Percentiles rank a stretch among this genome's conserved stretches.
Conservation (phyloP, 2,329 filamentous ascomycete genomes). For the Fusarium pseudocircinatum region DNA sequence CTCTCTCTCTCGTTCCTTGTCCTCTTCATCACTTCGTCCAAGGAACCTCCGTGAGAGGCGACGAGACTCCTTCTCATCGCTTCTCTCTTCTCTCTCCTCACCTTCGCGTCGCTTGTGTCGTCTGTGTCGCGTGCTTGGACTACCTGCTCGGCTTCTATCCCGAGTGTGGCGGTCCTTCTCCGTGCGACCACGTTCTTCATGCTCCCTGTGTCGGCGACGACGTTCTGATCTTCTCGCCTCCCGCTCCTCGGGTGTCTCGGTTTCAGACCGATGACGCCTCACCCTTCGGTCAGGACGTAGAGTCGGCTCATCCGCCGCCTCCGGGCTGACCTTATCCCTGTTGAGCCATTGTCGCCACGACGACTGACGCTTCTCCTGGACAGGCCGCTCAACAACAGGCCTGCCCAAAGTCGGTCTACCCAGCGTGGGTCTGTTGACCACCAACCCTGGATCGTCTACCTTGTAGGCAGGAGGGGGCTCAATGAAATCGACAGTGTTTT, state of each 20-base stretch:
- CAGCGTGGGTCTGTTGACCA: slow-evolving; percentile 19
- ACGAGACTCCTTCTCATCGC: slow-evolving; percentile 17
- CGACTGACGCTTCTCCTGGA: slow-evolving; percentile 24
- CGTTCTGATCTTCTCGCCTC: slow-evolving; percentile 21
- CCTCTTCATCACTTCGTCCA: slow-evolving; percentile 5
- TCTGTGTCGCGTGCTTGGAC: slow-evolving; percentile 9
- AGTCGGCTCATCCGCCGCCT: slow-evolving; percentile 7
- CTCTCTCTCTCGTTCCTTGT: neutral
- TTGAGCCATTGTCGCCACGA: slow-evolving; percentile 24
- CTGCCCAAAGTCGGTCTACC: slow-evolving; percentile 23
- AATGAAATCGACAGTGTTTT: slow-evolving; percentile 24
- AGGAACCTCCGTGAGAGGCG: slow-evolving; percentile 7
- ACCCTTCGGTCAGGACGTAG: slow-evolving; percentile 12
- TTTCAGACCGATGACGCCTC: slow-evolving; percentile 5
- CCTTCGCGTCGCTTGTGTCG: slow-evolving; percentile 17
- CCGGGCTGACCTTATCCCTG: slow-evolving; percentile 12
- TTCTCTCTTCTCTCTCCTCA: neutral
- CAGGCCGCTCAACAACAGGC: slow-evolving; percentile 21
- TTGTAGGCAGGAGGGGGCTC: slow-evolving; percentile 21
- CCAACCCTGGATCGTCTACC: slow-evolving; percentile 17
- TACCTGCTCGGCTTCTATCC: slow-evolving; percentile 12
- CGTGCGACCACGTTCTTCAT: slow-evolving; percentile 5
- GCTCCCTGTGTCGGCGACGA: slow-evolving; percentile 16
- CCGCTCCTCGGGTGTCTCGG: slow-evolving; percentile 10
- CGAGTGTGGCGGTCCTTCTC: slow-evolving; percentile 15